A percentile compares a stretch with the other conserved stretches of the same genome.
phyloP scores from a whole-genome alignment of 352 stramenopile genomes.

The Globisporangium cylindrosporum region DNA sequence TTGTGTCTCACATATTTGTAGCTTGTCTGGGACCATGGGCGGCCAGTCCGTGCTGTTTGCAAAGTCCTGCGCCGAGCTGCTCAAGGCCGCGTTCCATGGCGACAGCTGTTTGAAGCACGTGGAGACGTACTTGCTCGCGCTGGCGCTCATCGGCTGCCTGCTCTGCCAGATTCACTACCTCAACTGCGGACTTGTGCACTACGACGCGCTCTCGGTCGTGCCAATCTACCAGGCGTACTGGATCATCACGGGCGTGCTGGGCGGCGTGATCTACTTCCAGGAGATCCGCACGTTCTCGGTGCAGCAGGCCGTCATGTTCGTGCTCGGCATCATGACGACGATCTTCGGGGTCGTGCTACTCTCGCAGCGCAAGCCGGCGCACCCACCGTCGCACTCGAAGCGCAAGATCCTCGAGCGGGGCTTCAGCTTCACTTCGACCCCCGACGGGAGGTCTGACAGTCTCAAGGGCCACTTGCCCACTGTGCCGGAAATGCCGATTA shows the following conservation, averaged over 20 bases:
- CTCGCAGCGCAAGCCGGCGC: conserved; percentile 60
- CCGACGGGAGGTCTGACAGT: conserved; percentile 30
- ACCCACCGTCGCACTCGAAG: conserved; percentile 38
- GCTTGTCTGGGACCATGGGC: conserved; percentile 69
- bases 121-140: conserved; percentile 60
- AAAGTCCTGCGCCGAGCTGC: conserved; percentile 75
- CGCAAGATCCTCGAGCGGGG: conserved; percentile 54
- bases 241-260: conserved; percentile 87
- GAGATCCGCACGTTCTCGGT: conserved; percentile 81
- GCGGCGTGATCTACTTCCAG: conserved; percentile 90
- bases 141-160: conserved; percentile 63
- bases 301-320: conserved; percentile 77
- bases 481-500: conserved; percentile 24
- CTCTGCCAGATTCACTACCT: conserved; percentile 77
- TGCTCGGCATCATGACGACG: conserved; percentile 76
- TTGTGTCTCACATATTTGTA: conserved; percentile 15
- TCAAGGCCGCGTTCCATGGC: conserved; percentile 70
- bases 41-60: conserved; percentile 85
- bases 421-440: conserved; percentile 55
- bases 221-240: conserved; percentile 88
- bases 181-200: conserved; percentile 72
- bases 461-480: conserved; percentile 15
- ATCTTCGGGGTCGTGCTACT: conserved; percentile 85
- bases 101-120: conserved; percentile 59
- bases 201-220: conserved; percentile 81